A percentile compares a stretch with the other conserved stretches of the same genome.
Evolutionary conservation across 257 asterid species (phyloP).

Genomic region (Fraxinus excelsior): DNA sequence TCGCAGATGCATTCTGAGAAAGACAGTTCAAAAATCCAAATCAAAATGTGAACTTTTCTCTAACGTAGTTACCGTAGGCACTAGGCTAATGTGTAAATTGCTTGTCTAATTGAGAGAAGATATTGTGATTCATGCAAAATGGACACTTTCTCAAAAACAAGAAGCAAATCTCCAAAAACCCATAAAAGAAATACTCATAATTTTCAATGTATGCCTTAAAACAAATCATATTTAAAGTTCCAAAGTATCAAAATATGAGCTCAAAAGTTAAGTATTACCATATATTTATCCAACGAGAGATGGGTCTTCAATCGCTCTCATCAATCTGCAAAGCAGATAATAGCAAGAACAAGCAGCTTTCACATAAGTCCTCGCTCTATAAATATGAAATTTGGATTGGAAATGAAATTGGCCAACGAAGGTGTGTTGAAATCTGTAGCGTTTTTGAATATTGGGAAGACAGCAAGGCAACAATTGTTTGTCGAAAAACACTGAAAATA

Average conservation of each 20-base stretch:
- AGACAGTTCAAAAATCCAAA: constrained; percentile 18
- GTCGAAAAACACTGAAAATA: background rate
- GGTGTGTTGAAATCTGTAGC: constrained; percentile 15
- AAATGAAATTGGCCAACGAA: background rate
- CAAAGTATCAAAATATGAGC: constrained; percentile 7
- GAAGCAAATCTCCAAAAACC: constrained; percentile 21
- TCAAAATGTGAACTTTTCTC: constrained; percentile 6
- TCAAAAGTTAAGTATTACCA: constrained; percentile 33
- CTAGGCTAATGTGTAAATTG: background rate
- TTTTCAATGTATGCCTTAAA: constrained; percentile 16
- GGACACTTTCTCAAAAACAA: constrained; percentile 14
- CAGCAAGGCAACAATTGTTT: background rate
- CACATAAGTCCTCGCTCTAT: background rate
- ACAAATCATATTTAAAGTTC: constrained; percentile 49
- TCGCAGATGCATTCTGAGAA: constrained; percentile 31
- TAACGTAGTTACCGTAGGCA: background rate
- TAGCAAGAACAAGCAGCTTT: constrained; percentile 14
- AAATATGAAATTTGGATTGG: constrained; percentile 10
- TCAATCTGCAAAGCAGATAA: constrained; percentile 27
- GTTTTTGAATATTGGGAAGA: constrained; percentile 33
- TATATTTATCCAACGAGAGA: constrained; percentile 29
- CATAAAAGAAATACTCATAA: constrained; percentile 13
- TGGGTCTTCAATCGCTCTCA: constrained; percentile 37
- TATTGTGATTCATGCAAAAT: constrained; percentile 6
- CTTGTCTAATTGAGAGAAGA: background rate